Evolutionary conservation across 2,329 filamentous ascomycete genomes (phyloP).

Genomic region (Colletotrichum somersetense): DNA sequence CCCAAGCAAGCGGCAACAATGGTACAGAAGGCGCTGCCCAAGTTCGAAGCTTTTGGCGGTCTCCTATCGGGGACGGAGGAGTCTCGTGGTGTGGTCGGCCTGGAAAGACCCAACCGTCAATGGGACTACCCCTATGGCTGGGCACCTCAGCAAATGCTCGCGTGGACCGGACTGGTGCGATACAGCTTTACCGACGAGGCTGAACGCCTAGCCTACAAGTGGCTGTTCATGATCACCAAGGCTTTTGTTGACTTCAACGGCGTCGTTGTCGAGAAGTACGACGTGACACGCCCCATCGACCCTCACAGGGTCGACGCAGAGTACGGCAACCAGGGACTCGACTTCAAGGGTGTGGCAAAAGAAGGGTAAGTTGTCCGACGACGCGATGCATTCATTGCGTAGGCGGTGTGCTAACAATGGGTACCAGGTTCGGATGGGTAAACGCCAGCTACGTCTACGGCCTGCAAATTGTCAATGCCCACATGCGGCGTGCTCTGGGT

Average conservation of each 20-base stretch:
- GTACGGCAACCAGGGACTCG: constrained; percentile 95
- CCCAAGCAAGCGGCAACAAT: constrained; percentile 88
- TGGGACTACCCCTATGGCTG: constrained; percentile 99
- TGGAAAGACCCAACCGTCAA: constrained; percentile 92
- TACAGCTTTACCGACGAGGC: constrained; percentile 94
- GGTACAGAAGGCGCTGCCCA: constrained; percentile 84
- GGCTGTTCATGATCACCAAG: constrained; percentile 98
- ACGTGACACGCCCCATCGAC: constrained; percentile 90
- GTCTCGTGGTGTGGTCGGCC: constrained; percentile 82
- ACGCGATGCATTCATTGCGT: neutral
- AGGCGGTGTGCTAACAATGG: constrained; percentile 49
- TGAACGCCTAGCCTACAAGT: constrained; percentile 91
- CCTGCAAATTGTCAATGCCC: constrained; percentile 86
- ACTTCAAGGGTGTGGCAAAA: constrained; percentile 95
- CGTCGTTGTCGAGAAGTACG: constrained; percentile 98
- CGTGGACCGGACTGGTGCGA: constrained; percentile 91
- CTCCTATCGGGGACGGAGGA: constrained; percentile 90
- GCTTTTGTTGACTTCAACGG: constrained; percentile 99
- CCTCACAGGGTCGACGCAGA: constrained; percentile 96
- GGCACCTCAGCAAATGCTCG: constrained; percentile 98
- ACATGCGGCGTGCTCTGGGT: constrained; percentile 90
- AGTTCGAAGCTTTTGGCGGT: constrained; percentile 89
- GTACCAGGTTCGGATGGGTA: constrained; percentile 91
- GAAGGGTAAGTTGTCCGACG: constrained; percentile 80
- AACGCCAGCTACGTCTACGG: constrained; percentile 98